Conservation (phyloP, 352 stramenopile genomes). For the Pythium folliculosum region DNA sequence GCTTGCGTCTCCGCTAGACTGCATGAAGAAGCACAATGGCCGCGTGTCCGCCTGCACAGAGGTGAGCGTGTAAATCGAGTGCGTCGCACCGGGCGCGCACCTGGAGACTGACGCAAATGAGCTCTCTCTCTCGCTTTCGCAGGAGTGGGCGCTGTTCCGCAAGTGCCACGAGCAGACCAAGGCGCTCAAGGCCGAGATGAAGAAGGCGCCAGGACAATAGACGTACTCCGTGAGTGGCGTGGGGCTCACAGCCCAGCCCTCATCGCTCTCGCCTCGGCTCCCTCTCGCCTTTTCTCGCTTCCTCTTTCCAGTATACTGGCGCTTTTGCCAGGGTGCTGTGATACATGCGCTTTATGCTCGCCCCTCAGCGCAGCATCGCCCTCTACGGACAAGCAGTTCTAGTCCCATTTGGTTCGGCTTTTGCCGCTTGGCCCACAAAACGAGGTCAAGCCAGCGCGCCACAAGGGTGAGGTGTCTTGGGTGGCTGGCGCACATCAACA, state of each 20-base stretch:
- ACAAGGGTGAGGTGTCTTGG: too few species aligned
- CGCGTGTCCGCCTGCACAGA: conserved; percentile 74
- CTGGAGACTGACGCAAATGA: not conserved
- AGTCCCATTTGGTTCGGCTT: too few species aligned
- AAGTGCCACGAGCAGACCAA: conserved; percentile 72
- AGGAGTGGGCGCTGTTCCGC: conserved; percentile 78
- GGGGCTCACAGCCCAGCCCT: too few species aligned
- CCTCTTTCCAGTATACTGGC: not conserved
- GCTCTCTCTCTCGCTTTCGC: not conserved
- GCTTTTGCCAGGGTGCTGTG: too few species aligned
- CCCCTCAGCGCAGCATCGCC: too few species aligned
- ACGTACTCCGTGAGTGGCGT: not conserved
- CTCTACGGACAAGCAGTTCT: too few species aligned
- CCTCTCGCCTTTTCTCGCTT: not conserved
- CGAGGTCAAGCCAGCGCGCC: too few species aligned
- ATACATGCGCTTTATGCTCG: too few species aligned
- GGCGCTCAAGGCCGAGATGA: conserved; percentile 31
- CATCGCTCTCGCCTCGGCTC: not conserved
- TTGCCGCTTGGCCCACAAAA: too few species aligned
- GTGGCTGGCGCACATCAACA: too few species aligned
- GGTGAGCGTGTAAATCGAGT: conserved; percentile 30
- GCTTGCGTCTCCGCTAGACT: conserved; percentile 35
- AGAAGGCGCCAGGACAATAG: conserved; percentile 23
- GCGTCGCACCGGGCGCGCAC: too few species aligned
- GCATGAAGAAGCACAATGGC: conserved; percentile 80